phyloP scores from a whole-genome alignment of 2,329 filamentous ascomycete genomes.

The Xenoacremonium recifei region DNA sequence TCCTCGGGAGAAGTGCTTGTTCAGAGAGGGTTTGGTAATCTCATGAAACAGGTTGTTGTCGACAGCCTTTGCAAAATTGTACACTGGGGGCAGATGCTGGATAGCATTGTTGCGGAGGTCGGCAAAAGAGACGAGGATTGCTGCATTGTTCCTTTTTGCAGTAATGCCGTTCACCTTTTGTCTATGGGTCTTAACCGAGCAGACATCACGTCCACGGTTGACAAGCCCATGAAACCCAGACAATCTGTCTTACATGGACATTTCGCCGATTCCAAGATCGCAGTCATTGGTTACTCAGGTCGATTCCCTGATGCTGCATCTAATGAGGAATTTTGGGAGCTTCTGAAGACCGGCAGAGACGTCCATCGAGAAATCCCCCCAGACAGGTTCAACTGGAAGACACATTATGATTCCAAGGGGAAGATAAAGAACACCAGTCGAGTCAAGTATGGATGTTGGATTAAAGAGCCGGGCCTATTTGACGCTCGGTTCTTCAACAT shows the following conservation, averaged over 20 bases:
- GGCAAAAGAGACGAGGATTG: conserved; percentile 7
- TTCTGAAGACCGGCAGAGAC: conserved; percentile 65
- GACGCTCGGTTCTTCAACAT: conserved; percentile 82
- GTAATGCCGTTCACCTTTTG: conserved; percentile 15
- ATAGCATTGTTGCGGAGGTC: neutral
- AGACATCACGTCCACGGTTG: conserved; percentile 6
- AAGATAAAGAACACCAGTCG: conserved; percentile 67
- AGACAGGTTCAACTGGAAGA: conserved; percentile 66
- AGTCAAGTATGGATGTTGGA: conserved; percentile 67
- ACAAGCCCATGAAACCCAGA: conserved; percentile 1
- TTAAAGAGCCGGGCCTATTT: conserved; percentile 71
- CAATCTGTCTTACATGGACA: conserved; percentile 3
- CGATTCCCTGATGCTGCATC: conserved; percentile 45
- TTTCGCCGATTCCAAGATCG: conserved; percentile 56
- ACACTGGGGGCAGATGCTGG: conserved; percentile 11
- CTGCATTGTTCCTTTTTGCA: conserved; percentile 9
- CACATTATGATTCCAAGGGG: conserved; percentile 65
- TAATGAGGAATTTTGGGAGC: conserved; percentile 57
- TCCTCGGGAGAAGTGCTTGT: conserved; percentile 4
- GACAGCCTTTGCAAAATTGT: conserved; percentile 12
- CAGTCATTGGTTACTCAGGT: conserved; percentile 68
- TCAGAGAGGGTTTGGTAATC: conserved; percentile 2
- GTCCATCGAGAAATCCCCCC: conserved; percentile 62
- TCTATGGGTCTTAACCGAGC: conserved; percentile 5
- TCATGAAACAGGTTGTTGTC: conserved; percentile 4